Percentiles rank a stretch among this genome's conserved stretches.
phyloP scores from a whole-genome alignment of 2,329 filamentous ascomycete species.

The Curvularia verruculosa region DNA sequence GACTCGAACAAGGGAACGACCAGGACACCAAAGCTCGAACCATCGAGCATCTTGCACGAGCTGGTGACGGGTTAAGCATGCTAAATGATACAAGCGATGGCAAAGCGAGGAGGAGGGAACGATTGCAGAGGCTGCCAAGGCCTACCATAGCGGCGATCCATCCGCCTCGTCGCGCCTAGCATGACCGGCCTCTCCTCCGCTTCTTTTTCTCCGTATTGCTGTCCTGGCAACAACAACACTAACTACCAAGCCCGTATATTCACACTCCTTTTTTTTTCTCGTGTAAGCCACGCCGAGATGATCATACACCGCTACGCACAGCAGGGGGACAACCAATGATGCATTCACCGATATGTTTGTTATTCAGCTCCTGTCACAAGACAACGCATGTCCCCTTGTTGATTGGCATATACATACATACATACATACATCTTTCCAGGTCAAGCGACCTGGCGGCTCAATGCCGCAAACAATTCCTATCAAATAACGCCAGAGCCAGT shows the following conservation, averaged over 20 bases:
- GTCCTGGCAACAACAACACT: not conserved
- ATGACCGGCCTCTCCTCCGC: not conserved
- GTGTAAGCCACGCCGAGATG: not conserved
- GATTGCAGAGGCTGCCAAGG: constrained; percentile 4
- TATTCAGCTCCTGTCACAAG: constrained; percentile 3
- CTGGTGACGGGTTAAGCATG: not conserved
- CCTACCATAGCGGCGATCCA: not conserved
- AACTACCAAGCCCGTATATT: not conserved
- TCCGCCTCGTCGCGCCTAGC: not conserved
- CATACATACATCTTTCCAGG: not conserved
- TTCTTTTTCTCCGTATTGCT: not conserved
- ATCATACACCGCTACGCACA: not conserved
- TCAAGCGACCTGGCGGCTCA: constrained; percentile 5
- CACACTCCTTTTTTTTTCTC: not conserved
- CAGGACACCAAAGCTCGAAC: not conserved
- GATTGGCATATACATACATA: not conserved
- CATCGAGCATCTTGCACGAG: not conserved
- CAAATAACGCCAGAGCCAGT: constrained; percentile 17
- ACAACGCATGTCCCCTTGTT: not conserved
- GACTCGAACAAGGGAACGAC: not conserved
- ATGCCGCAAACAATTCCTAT: constrained; percentile 1
- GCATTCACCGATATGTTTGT: not conserved
- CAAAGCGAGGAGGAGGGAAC: not conserved
- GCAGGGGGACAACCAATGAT: not conserved
- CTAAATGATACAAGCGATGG: too few relatives aligned